These are phyloP conservation scores for Colletotrichum somersetense DNA, from an alignment of 2,329 filamentous ascomycete genomes.

Conservation along the genomic window DNA sequence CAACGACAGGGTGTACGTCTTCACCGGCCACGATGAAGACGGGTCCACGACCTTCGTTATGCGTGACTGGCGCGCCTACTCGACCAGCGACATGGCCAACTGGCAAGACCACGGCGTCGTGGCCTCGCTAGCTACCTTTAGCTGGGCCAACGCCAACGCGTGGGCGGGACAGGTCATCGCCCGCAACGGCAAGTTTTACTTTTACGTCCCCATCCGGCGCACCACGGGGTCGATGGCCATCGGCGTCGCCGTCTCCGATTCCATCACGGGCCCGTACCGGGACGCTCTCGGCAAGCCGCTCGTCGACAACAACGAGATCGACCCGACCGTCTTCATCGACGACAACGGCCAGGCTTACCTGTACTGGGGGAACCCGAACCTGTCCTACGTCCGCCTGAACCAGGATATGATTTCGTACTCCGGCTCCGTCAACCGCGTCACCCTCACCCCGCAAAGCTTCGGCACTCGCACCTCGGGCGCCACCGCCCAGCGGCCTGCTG, in stretches of 20 bases:
- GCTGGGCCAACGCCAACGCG: conserved; percentile 51
- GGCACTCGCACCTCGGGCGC: conserved; percentile 22
- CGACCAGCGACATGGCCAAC: conserved; percentile 51
- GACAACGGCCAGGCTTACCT: conserved; percentile 58
- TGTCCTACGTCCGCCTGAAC: conserved; percentile 56
- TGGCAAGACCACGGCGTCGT: conserved; percentile 49
- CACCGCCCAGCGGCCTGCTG: conserved; percentile 21
- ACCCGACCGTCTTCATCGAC: conserved; percentile 57
- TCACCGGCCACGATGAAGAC: conserved; percentile 50
- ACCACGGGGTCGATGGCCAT: conserved; percentile 45
- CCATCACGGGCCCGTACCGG: conserved; percentile 52
- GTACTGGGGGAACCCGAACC: conserved; percentile 42
- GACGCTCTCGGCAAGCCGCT: conserved; percentile 49
- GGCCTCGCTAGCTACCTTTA: conserved; percentile 47
- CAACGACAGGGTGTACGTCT: conserved; percentile 48
- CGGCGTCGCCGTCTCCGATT: conserved; percentile 52
- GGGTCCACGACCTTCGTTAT: conserved; percentile 47
- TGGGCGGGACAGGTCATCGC: conserved; percentile 51
- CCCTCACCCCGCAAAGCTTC: neutral
- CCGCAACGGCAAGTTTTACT: conserved; percentile 52
- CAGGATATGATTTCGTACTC: conserved; percentile 55
- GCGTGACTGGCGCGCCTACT: conserved; percentile 52
- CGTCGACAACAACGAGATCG: conserved; percentile 52
- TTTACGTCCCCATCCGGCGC: conserved; percentile 45
- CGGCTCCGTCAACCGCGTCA: conserved; percentile 25